Evolutionary conservation across 176 grass and related monocot species (phyloP).

Genomic region (Aechmea fasciata): DNA sequence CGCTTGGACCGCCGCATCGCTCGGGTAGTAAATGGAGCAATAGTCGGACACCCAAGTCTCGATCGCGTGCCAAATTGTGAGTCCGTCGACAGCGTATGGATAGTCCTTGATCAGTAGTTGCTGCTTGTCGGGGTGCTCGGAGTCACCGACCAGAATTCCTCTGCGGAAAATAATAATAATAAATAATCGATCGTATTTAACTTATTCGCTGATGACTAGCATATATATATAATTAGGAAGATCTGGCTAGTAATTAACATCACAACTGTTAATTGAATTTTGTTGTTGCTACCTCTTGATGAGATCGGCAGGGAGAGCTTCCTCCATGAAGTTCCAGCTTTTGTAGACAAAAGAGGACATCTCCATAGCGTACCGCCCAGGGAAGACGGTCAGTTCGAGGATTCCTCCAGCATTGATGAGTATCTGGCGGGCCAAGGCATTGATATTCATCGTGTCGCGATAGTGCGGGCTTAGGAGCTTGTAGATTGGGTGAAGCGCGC

Average conservation of each 20-base stretch:
- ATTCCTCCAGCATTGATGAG: conserved; percentile 80
- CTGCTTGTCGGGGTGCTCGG: neutral
- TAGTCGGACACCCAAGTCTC: neutral
- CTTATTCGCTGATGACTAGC: neutral
- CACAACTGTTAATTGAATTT: neutral
- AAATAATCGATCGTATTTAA: neutral
- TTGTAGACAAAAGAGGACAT: conserved; percentile 61
- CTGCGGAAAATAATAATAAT: neutral
- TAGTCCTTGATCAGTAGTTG: conserved; percentile 1
- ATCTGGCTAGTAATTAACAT: neutral
- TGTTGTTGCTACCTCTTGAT: conserved; percentile 31
- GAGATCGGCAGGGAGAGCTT: conserved; percentile 62
- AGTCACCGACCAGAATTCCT: neutral
- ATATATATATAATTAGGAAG: neutral
- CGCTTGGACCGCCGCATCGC: neutral
- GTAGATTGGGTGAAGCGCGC: conserved; percentile 61
- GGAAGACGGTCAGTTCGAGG: conserved; percentile 69
- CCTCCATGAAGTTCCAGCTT: conserved; percentile 58
- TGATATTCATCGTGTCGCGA: conserved; percentile 78
- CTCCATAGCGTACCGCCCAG: conserved; percentile 46
- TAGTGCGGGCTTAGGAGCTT: conserved; percentile 72
- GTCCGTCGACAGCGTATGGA: neutral
- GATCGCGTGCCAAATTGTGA: neutral
- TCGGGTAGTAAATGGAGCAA: conserved; percentile 4
- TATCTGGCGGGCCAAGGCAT: conserved; percentile 66